Evolutionary conservation across 1,284 basidiomycete species (phyloP).

Genomic region (Apiotrichum mycotoxinovorans): DNA sequence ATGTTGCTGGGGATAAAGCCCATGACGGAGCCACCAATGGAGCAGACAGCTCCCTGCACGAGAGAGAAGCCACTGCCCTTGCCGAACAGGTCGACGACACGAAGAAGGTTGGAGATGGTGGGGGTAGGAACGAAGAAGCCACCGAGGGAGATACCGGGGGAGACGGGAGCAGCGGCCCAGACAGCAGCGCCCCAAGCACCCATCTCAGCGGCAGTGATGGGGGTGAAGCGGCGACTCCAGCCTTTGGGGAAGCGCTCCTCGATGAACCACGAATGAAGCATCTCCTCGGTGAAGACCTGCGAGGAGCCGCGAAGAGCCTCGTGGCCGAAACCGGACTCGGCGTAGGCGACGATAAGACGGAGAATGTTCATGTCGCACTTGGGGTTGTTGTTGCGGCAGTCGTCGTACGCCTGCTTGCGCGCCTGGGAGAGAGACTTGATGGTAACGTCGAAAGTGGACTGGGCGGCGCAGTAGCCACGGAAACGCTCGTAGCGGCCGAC

Average conservation of each 20-base stretch:
- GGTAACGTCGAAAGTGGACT: neutral
- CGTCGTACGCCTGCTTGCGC: slow-evolving; percentile 1
- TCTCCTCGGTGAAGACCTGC: neutral
- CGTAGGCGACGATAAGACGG: slow-evolving; percentile 12
- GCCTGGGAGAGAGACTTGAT: slow-evolving; percentile 1
- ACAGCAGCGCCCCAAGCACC: slow-evolving; percentile 9
- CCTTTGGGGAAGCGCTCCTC: slow-evolving; percentile 11
- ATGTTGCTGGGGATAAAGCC: neutral
- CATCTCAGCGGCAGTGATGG: slow-evolving; percentile 11
- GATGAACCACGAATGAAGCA: slow-evolving; percentile 8
- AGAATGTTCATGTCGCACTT: slow-evolving; percentile 9
- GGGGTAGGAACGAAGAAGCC: neutral
- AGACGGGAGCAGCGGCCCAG: slow-evolving; percentile 1
- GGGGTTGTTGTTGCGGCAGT: slow-evolving; percentile 7
- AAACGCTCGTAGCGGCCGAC: neutral
- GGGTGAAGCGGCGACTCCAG: slow-evolving; percentile 7
- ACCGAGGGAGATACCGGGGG: neutral
- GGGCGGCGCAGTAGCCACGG: neutral
- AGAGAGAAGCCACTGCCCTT: neutral
- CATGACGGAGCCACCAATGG: neutral
- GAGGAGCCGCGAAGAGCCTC: slow-evolving; percentile 10
- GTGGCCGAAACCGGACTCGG: slow-evolving; percentile 11
- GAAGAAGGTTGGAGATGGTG: neutral
- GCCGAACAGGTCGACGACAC: neutral
- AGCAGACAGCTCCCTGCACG: neutral